A percentile compares a stretch with the other conserved stretches of the same genome.
These are phyloP conservation scores for Lipomyces lipofer DNA, from an alignment of 805 yeast species.

Conservation along the genomic window DNA sequence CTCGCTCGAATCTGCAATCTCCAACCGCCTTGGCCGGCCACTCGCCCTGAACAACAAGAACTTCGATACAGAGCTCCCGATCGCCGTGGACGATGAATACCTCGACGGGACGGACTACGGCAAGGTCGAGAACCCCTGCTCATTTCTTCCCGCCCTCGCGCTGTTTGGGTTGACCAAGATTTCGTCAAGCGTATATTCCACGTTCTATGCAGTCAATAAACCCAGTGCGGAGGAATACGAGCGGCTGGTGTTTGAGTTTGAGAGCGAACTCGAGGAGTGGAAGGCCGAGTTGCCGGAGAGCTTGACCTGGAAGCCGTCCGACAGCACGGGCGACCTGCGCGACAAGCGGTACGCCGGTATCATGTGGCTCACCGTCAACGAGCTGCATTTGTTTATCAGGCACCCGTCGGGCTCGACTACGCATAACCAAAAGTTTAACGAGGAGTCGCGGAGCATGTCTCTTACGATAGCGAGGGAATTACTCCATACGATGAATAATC, in stretches of 20 bases:
- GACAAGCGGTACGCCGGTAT: slow-evolving; percentile 27
- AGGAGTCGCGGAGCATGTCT: slow-evolving; percentile 9
- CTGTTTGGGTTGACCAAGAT: slow-evolving; percentile 17
- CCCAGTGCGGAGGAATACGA: slow-evolving; percentile 25
- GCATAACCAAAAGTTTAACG: slow-evolving; percentile 13
- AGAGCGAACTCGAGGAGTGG: slow-evolving; percentile 15
- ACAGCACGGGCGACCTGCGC: slow-evolving; percentile 12
- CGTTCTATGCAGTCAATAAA: slow-evolving; percentile 20
- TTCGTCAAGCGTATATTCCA: slow-evolving; percentile 17
- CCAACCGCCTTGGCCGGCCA: slow-evolving; percentile 24
- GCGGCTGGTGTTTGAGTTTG: slow-evolving; percentile 17
- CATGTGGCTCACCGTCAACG: slow-evolving; percentile 21
- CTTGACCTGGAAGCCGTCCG: slow-evolving; percentile 20
- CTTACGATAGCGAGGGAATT: slow-evolving; percentile 22
- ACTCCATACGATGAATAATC: slow-evolving; percentile 16
- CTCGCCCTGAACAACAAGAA: slow-evolving; percentile 8
- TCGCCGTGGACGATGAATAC: slow-evolving; percentile 23
- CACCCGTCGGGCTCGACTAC: slow-evolving; percentile 30
- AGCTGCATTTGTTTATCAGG: slow-evolving; percentile 23
- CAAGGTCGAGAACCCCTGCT: slow-evolving; percentile 6
- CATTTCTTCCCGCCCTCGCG: slow-evolving; percentile 24
- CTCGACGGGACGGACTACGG: slow-evolving; percentile 15
- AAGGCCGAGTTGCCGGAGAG: slow-evolving; percentile 12
- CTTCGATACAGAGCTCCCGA: slow-evolving; percentile 20
- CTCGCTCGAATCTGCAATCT: slow-evolving; percentile 14